Evolutionary conservation across 345 rosid species (phyloP).

Genomic region (Citrus unshiu): DNA sequence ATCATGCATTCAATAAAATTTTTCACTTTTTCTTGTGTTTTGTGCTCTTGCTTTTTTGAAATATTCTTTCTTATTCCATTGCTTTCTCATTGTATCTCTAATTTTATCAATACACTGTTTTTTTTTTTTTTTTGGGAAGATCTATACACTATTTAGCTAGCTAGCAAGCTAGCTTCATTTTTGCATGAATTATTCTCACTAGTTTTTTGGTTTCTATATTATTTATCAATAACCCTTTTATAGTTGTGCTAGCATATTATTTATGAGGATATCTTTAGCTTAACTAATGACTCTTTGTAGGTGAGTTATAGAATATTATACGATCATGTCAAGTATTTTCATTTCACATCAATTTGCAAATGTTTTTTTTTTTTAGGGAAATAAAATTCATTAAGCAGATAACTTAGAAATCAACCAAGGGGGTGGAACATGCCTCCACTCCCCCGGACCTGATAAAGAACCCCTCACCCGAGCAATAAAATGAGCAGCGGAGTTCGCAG

Average conservation of each 20-base stretch:
- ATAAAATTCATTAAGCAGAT: no score
- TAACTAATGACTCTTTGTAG: background rate
- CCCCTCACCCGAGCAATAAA: no score
- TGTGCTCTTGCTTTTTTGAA: background rate
- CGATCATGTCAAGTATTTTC: background rate
- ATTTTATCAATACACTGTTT: background rate
- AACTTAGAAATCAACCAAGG: no score
- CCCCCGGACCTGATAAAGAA: no score
- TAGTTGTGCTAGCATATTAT: background rate
- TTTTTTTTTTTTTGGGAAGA: no score
- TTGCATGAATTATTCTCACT: slow-evolving; percentile 10
- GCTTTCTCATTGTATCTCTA: background rate
- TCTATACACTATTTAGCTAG: background rate
- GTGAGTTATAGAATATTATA: background rate
- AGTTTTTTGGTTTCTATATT: slow-evolving; percentile 2
- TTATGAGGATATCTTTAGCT: background rate
- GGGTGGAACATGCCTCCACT: no score
- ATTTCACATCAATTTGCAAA: background rate
- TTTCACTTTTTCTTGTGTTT: background rate
- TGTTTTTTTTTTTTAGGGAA: no score
- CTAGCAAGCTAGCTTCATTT: background rate
- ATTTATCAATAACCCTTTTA: background rate
- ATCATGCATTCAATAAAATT: background rate
- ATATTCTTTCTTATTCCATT: background rate
- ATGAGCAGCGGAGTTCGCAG: no score